Evolutionary conservation across 352 stramenopile species (phyloP).

Genomic region (Peronospora tabacina): DNA sequence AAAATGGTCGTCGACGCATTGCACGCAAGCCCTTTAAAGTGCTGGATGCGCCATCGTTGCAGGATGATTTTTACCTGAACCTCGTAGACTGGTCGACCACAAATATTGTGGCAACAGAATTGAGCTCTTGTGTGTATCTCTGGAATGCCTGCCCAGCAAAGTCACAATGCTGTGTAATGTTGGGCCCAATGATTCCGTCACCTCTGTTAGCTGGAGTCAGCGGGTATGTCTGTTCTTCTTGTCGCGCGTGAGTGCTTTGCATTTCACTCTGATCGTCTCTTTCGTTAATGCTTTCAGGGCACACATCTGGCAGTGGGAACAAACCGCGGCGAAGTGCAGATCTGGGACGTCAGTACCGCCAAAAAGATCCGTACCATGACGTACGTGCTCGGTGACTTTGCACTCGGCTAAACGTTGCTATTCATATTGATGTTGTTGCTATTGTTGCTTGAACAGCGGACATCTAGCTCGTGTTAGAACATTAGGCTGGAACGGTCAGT

Average conservation of each 20-base stretch:
- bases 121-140: conserved; percentile 91
- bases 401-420: not conserved
- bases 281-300: conserved; percentile 38
- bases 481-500: conserved; percentile 84
- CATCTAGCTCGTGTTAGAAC: conserved; percentile 91
- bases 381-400: conserved; percentile 27
- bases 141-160: conserved; percentile 90
- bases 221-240: conserved; percentile 32
- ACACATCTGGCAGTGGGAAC: conserved; percentile 90
- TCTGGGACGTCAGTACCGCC: conserved; percentile 90
- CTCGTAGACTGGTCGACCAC: conserved; percentile 94
- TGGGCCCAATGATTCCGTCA: conserved; percentile 72
- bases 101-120: conserved; percentile 93
- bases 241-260: not conserved
- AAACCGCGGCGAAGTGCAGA: conserved; percentile 90
- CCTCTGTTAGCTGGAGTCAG: conserved; percentile 92
- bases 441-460: conserved; percentile 34
- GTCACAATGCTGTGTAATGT: conserved; percentile 92
- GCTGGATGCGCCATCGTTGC: conserved; percentile 92
- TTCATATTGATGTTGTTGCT: conserved; percentile 7
- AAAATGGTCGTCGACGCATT: conserved; percentile 64
- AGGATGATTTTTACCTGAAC: conserved; percentile 99
- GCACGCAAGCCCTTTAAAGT: conserved; percentile 94
- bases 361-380: conserved; percentile 88
- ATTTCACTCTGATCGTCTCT: conserved; percentile 3